These are phyloP conservation scores for Yamadazyma atlantica DNA, from an alignment of 1,139 yeast genomes.

Conservation along the genomic window DNA sequence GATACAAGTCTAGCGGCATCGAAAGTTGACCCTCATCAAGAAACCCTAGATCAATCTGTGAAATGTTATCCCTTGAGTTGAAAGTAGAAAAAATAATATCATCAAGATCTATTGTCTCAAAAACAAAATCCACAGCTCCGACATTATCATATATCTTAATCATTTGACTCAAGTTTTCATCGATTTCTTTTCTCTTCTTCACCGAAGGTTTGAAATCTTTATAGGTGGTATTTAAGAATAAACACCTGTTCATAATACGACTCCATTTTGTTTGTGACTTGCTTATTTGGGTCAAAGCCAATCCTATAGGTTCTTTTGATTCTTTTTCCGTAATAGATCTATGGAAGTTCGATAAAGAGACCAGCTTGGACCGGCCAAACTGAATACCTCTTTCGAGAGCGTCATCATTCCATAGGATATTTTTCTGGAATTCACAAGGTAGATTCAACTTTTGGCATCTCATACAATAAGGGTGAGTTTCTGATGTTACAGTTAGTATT, in stretches of 20 bases:
- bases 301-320: conserved; percentile 5
- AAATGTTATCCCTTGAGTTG: background rate
- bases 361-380: conserved; percentile 31
- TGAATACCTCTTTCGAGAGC: conserved; percentile 30
- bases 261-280: conserved; percentile 10
- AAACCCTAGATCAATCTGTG: background rate
- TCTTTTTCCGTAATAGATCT: conserved; percentile 13
- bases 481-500: conserved; percentile 6
- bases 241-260: conserved; percentile 11
- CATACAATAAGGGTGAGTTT: conserved; percentile 26
- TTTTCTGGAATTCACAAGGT: conserved; percentile 19
- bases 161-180: conserved; percentile 6
- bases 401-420: conserved; percentile 33
- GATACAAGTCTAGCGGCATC: background rate
- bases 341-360: conserved; percentile 9
- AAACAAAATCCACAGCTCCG: background rate
- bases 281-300: conserved; percentile 14
- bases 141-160: conserved; percentile 9
- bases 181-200: background rate
- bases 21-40: background rate
- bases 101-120: conserved; percentile 1
- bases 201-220: conserved; percentile 18
- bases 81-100: background rate
- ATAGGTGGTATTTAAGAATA: conserved; percentile 24
- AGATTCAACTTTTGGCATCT: conserved; percentile 21